Conservation (phyloP, 768 basidiomycete species). For the Macrocybe gigantea region DNA sequence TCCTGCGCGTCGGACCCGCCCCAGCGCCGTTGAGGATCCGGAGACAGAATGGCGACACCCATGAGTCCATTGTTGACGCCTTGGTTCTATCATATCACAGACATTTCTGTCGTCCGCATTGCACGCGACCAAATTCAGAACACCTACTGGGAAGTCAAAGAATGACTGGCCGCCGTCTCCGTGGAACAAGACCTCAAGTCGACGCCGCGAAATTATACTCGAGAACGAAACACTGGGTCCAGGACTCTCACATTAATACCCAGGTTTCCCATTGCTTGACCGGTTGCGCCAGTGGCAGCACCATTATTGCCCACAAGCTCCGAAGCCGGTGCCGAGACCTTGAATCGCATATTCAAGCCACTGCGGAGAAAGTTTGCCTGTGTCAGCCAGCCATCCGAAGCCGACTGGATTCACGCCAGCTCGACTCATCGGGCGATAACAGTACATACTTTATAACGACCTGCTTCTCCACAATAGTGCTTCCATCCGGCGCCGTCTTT, state of each 20-base stretch:
- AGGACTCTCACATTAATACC: conserved; percentile 15
- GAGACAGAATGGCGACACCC: conserved; percentile 17
- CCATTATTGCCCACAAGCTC: conserved; percentile 14
- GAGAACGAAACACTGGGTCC: not conserved
- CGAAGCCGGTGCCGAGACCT: conserved; percentile 18
- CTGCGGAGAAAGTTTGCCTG: conserved; percentile 4
- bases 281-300: not conserved
- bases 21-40: conserved; percentile 14
- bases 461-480: conserved; percentile 18
- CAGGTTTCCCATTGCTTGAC: conserved; percentile 9
- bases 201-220: not conserved
- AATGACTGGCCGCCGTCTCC: conserved; percentile 18
- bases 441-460: conserved; percentile 18
- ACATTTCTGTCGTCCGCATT: not conserved
- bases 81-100: conserved; percentile 9
- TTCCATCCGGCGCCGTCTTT: conserved; percentile 17
- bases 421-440: no score
- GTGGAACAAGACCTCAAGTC: conserved; percentile 14
- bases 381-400: not conserved
- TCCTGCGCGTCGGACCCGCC: conserved; percentile 13
- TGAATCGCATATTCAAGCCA: conserved; percentile 21
- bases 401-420: not conserved
- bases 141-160: conserved; percentile 15
- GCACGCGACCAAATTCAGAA: not conserved
- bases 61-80: conserved; percentile 13